Percentiles rank a stretch among this genome's conserved stretches.
Evolutionary conservation across 768 basidiomycete species (phyloP).

Genomic region (Phanerochaete carnosa): DNA sequence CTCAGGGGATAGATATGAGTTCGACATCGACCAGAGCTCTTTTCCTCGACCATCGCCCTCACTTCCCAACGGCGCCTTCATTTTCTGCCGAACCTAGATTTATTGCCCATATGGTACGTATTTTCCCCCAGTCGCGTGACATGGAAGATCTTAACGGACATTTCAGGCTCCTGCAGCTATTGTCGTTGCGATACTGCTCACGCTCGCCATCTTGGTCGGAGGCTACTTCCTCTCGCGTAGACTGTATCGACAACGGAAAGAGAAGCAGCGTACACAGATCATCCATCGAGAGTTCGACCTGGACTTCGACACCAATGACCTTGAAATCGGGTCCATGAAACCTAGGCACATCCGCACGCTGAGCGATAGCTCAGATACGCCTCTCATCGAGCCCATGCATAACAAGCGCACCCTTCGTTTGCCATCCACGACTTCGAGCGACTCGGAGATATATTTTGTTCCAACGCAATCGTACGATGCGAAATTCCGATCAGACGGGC

Average conservation of each 20-base stretch:
- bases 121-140: background rate
- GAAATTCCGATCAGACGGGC: background rate
- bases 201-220: background rate
- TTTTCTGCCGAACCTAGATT: background rate
- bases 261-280: background rate
- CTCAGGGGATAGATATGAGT: background rate
- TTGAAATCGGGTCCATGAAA: background rate
- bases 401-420: background rate
- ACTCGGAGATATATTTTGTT: background rate
- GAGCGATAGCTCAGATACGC: background rate
- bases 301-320: constrained; percentile 6
- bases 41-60: background rate
- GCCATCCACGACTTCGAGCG: background rate
- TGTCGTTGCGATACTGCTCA: background rate
- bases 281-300: constrained; percentile 2
- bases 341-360: background rate
- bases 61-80: background rate
- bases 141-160: background rate
- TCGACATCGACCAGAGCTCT: background rate
- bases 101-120: background rate
- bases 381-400: background rate
- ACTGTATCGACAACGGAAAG: background rate
- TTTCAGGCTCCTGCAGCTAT: constrained; percentile 3
- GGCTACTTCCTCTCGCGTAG: background rate
- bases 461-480: background rate